A percentile compares a stretch with the other conserved stretches of the same genome.
Evolutionary conservation across 1,139 yeast species (phyloP).

Genomic region (Sugiyamaella grinbergsii): DNA sequence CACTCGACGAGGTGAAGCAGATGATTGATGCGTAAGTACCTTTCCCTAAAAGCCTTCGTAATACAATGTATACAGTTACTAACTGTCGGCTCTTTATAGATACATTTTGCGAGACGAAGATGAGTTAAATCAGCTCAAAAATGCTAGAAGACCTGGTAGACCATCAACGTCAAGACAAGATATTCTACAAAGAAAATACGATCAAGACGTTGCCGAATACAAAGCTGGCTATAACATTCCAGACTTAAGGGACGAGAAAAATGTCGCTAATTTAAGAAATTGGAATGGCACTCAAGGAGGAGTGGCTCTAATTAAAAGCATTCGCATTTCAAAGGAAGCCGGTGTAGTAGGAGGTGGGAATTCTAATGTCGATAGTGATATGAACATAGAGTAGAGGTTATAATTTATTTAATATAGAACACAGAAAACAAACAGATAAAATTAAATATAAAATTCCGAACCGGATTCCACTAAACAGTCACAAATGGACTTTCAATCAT

Average conservation of each 20-base stretch:
- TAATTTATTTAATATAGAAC: background rate
- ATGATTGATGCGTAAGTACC: constrained; percentile 53
- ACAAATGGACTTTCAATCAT: constrained; percentile 26
- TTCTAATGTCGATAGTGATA: constrained; percentile 8
- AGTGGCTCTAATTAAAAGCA: constrained; percentile 57
- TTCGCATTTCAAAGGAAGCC: constrained; percentile 38
- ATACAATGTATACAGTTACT: background rate
- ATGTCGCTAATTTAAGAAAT: constrained; percentile 58
- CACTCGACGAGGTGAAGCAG: constrained; percentile 58
- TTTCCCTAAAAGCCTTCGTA: background rate
- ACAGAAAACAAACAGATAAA: background rate
- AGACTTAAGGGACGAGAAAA: constrained; percentile 61
- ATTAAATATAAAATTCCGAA: background rate
- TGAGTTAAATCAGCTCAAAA: constrained; percentile 61
- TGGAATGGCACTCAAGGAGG: constrained; percentile 91
- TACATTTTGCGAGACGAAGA: constrained; percentile 52
- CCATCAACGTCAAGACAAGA: constrained; percentile 76
- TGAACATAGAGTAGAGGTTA: constrained; percentile 3
- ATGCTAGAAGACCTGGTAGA: constrained; percentile 79
- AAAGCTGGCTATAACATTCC: constrained; percentile 74
- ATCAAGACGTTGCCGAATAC: constrained; percentile 62
- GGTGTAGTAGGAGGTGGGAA: constrained; percentile 9
- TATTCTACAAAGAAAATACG: constrained; percentile 60
- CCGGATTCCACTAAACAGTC: constrained; percentile 9
- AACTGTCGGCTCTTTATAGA: constrained; percentile 14